Conservation (phyloP, 1,284 basidiomycete species). For the Rhodofomes roseus region DNA sequence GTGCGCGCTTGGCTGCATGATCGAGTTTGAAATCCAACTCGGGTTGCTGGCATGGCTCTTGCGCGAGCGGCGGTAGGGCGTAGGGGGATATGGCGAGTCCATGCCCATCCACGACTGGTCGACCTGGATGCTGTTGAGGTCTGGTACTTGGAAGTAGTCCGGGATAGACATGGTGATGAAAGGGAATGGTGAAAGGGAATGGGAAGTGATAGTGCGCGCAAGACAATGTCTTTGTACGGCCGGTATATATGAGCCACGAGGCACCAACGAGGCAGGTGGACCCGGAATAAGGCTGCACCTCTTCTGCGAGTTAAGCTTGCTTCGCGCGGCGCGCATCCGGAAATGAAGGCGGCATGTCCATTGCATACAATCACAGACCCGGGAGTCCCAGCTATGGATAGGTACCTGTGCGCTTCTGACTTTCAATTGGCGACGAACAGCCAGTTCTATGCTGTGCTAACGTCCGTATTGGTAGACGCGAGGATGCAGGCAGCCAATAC, state of each 20-base stretch:
- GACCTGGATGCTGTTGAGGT: constrained; percentile 13
- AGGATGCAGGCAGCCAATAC: no score
- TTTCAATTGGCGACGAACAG: no score
- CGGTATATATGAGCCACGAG: constrained; percentile 14
- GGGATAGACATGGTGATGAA: constrained; percentile 13
- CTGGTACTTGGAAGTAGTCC: constrained; percentile 5
- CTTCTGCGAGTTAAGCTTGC: background rate
- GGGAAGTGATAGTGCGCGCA: no score
- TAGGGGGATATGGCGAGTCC: constrained; percentile 7
- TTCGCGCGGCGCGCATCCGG: background rate
- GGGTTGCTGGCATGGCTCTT: constrained; percentile 14
- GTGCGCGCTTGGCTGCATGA: constrained; percentile 5
- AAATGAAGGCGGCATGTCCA: background rate
- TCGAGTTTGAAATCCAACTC: constrained; percentile 14
- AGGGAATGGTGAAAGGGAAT: background rate
- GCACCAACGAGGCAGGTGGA: constrained; percentile 16
- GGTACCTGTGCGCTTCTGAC: no score
- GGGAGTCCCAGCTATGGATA: background rate
- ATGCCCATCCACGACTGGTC: constrained; percentile 9
- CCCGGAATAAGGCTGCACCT: background rate
- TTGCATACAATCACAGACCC: background rate
- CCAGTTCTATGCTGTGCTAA: no score
- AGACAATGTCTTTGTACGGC: background rate
- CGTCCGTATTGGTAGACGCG: no score
- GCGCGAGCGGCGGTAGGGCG: constrained; percentile 5